Conservation (phyloP, 495 filamentous ascomycete genomes). For the Hyphodiscus hymeniophilus region DNA sequence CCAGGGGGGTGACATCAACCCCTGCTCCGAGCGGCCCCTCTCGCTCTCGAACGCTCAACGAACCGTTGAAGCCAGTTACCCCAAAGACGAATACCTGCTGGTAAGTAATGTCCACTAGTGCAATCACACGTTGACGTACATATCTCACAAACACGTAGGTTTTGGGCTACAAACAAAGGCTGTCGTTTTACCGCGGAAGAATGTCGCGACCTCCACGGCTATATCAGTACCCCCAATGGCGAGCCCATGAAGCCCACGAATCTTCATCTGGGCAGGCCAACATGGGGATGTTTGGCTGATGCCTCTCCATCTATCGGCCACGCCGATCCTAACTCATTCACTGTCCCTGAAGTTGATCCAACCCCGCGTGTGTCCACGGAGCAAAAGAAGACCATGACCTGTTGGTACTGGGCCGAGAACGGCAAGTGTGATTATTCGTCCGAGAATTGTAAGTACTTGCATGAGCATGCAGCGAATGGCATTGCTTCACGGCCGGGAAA, state of each 20-base stretch:
- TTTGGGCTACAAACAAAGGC: constrained; percentile 8
- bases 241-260: constrained; percentile 2
- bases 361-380: not conserved
- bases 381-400: constrained; percentile 3
- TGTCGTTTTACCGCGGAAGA: constrained; percentile 16
- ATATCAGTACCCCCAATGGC: not conserved
- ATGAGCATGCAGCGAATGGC: not conserved
- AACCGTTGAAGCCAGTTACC: not conserved
- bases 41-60: not conserved
- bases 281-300: constrained; percentile 6
- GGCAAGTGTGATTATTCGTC: not conserved
- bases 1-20: not conserved
- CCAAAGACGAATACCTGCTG: constrained; percentile 3
- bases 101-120: not conserved
- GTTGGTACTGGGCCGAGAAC: constrained; percentile 2
- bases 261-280: constrained; percentile 4
- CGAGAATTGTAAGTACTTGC: constrained; percentile 3
- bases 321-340: not conserved
- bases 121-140: not conserved
- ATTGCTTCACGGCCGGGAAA: not conserved
- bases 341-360: not conserved
- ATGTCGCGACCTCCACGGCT: constrained; percentile 13
- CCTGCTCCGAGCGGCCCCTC: not conserved
- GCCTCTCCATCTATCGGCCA: not conserved
- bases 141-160: constrained; percentile 3